Base-by-base conservation (phyloP, 2,329 filamentous ascomycete genomes). In the Trichophyton schoenleinii region DNA sequence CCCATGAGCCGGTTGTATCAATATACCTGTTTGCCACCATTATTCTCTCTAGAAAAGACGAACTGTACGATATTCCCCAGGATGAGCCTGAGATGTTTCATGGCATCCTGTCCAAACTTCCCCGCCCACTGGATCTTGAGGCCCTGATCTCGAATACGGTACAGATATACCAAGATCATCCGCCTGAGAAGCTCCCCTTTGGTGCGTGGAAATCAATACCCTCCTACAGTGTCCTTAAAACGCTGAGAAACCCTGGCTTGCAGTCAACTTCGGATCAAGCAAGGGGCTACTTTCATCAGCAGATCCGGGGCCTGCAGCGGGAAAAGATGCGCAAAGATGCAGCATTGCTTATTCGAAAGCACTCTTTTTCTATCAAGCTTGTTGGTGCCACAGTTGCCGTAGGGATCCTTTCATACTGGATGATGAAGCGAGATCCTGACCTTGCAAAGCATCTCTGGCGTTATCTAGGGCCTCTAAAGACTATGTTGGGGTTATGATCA, bases 11-110 rank as follows among this genome's bases (percentile, higher is more conserved):
- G n/a, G 87, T 88, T 44, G 90, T 96, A 69, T 86, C 86, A 18
- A 82, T 97, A 59, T 99, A 99, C 73, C 81, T 97, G 60, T 97
- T 96, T 74, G 90, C 91, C 0, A 87, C 89, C 70, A 91, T 96
- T 64, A 85, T 96, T 48, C 79, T 95, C 38, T 84, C 86, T 53
- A 87, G 92, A 42, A 86, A 88, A 62, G 82, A 84, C 38, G 91
- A 96, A 73, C 81, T 99, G n/a, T 82, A 97, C 65, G 87, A 89
- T 58, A 88, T 90, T n/a, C 83, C 87, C 1, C 74, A 80, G 20
- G 88, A 95, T 66, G 91, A 96, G 71, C 87, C 89, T 5, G 92
- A 97, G 69, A 95, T 99, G 83, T 81, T 99, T 25, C 91, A 96
- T 72, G 88, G 87, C 63, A 86, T 89, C 41, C 82, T 99, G 11